Percentiles rank a stretch among this genome's conserved stretches.
Conservation (phyloP, 2,329 filamentous ascomycete species). For the Zymoseptoria passerinii region DNA sequence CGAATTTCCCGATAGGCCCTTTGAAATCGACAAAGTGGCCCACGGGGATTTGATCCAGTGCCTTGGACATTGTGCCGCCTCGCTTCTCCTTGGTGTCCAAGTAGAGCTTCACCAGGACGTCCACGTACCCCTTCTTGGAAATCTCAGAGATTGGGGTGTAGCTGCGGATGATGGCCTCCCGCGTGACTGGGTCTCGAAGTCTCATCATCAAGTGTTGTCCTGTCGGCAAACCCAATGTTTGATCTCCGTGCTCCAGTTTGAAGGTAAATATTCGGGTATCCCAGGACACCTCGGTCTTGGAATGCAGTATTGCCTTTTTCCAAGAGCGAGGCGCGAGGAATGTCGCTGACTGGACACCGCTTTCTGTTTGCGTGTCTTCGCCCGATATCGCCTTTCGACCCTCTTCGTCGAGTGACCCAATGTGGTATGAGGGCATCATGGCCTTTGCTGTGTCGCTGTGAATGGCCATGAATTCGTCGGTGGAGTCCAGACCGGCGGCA, state of each 20-base stretch:
- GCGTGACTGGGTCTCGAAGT: constrained; percentile 60
- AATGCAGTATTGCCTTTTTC: constrained; percentile 62
- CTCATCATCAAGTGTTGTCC: constrained; percentile 85
- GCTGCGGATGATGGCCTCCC: constrained; percentile 68
- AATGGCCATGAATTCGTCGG: constrained; percentile 86
- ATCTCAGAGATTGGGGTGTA: constrained; percentile 76
- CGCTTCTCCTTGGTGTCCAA: constrained; percentile 47
- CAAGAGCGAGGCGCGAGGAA: constrained; percentile 68
- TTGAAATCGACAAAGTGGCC: constrained; percentile 76
- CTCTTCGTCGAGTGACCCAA: constrained; percentile 63
- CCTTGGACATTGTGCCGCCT: constrained; percentile 75
- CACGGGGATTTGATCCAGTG: constrained; percentile 62
- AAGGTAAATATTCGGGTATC: constrained; percentile 80
- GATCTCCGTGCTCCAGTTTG: constrained; percentile 60
- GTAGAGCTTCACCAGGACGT: constrained; percentile 80
- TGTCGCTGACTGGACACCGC: constrained; percentile 41
- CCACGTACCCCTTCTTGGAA: constrained; percentile 53
- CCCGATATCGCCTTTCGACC: constrained; percentile 47
- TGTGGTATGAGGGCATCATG: constrained; percentile 81
- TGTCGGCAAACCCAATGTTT: constrained; percentile 66
- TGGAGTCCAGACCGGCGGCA: constrained; percentile 71
- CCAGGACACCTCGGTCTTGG: constrained; percentile 61
- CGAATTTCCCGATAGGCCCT: constrained; percentile 78
- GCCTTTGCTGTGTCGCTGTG: constrained; percentile 86
- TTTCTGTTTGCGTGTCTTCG: constrained; percentile 34